phyloP scores from a whole-genome alignment of 2,329 filamentous ascomycete species.

The Monosporascus sp. region DNA sequence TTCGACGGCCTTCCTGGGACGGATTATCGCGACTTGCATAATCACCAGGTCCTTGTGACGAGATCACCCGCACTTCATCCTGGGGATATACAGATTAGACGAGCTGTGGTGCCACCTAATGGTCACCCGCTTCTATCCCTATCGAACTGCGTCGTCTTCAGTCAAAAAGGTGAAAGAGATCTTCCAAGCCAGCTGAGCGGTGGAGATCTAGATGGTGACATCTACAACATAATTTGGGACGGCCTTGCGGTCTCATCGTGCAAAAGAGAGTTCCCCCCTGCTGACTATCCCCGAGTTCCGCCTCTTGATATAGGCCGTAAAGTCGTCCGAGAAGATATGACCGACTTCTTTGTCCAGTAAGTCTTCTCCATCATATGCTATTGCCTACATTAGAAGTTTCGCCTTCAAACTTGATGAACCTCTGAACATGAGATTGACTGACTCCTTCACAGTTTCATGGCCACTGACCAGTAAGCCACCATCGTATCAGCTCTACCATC shows the following conservation, averaged over 20 bases:
- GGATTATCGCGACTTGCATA: constrained; percentile 26
- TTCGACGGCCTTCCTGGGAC: constrained; percentile 37
- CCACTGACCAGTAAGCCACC: constrained; percentile 24
- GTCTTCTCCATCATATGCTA: background rate
- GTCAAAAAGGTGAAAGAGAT: constrained; percentile 64
- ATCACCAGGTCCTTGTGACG: constrained; percentile 58
- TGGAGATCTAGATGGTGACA: constrained; percentile 79
- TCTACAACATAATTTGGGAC: constrained; percentile 79
- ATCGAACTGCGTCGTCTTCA: constrained; percentile 75
- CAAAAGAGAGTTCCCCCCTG: constrained; percentile 44
- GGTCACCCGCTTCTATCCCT: constrained; percentile 58
- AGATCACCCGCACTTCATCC: constrained; percentile 79
- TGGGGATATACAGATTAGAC: constrained; percentile 68
- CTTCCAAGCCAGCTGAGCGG: constrained; percentile 75
- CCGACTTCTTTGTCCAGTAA: constrained; percentile 69
- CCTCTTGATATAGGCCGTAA: constrained; percentile 55
- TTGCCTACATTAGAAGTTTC: too few species aligned
- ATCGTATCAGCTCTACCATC: background rate
- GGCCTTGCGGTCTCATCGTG: constrained; percentile 37
- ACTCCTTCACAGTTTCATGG: constrained; percentile 17
- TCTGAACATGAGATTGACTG: background rate
- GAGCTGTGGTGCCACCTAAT: constrained; percentile 54
- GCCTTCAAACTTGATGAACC: background rate
- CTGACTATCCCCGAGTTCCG: constrained; percentile 61
- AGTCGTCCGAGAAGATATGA: constrained; percentile 64